Evolutionary conservation across 257 asterid species (phyloP).

Genomic region (Nicotiana benthamiana): DNA sequence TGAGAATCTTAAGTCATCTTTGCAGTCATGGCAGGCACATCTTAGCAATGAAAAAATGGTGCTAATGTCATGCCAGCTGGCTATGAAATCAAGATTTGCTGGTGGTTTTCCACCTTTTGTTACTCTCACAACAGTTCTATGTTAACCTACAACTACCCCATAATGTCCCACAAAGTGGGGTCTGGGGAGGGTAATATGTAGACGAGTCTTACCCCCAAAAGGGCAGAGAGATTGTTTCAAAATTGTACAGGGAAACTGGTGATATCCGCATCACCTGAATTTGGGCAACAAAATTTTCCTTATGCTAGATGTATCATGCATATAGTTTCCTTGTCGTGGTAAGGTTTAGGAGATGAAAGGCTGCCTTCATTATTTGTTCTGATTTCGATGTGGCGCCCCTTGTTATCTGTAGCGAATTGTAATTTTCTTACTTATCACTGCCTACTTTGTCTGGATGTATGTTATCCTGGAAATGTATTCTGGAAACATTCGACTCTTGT

Average conservation of each 20-base stretch:
- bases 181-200: too few species aligned
- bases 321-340: background rate
- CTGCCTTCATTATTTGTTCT: background rate
- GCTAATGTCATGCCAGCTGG: background rate
- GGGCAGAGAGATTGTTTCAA: too few species aligned
- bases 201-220: too few species aligned
- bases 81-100: background rate
- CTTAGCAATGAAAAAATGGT: background rate
- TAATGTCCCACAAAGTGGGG: too few species aligned
- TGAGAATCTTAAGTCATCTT: constrained; percentile 55
- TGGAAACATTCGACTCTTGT: background rate
- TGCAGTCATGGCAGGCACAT: constrained; percentile 66
- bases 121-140: background rate
- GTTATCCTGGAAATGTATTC: background rate
- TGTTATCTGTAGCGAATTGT: background rate
- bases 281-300: background rate
- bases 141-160: too few species aligned
- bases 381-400: background rate
- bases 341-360: background rate
- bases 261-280: background rate
- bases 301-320: background rate
- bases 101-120: background rate
- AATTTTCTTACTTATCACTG: background rate
- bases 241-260: background rate
- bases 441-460: background rate